These are phyloP conservation scores for Fusarium concolor DNA, from an alignment of 2,329 filamentous ascomycete genomes.

Conservation along the genomic window DNA sequence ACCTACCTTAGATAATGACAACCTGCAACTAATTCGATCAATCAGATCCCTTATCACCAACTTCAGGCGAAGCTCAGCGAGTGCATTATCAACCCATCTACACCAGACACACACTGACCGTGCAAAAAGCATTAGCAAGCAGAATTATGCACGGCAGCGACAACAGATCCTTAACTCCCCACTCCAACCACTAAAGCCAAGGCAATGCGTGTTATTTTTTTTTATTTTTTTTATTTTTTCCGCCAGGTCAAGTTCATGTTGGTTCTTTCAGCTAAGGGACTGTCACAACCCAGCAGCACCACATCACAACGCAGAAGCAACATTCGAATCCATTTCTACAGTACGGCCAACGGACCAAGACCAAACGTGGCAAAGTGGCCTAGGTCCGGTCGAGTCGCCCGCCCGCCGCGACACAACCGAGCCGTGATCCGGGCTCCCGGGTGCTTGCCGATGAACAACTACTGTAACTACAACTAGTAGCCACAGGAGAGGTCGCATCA, in stretches of 20 bases:
- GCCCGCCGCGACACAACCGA: slow-evolving; percentile 37
- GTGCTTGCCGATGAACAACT: slow-evolving; percentile 35
- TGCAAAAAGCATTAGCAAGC: not conserved
- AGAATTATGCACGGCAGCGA: slow-evolving; percentile 15
- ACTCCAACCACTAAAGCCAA: slow-evolving; percentile 16
- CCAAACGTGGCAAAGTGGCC: slow-evolving; percentile 26
- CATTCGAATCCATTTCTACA: slow-evolving; percentile 16
- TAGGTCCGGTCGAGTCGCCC: slow-evolving; percentile 39
- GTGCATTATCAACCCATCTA: not conserved
- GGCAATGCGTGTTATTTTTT: slow-evolving; percentile 4
- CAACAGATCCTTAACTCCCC: slow-evolving; percentile 12
- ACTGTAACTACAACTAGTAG: slow-evolving; percentile 3
- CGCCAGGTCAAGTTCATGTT: slow-evolving; percentile 11
- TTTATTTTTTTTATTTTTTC: not conserved
- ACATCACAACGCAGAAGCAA: slow-evolving; percentile 10
- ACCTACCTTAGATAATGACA: not conserved
- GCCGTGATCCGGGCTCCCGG: slow-evolving; percentile 41
- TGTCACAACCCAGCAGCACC: slow-evolving; percentile 2
- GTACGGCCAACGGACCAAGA: slow-evolving; percentile 21
- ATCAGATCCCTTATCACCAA: not conserved
- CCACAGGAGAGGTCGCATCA: slow-evolving; percentile 4
- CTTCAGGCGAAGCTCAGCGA: not conserved
- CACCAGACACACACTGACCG: not conserved
- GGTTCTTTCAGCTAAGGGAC: slow-evolving; percentile 11
- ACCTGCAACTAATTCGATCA: not conserved